phyloP scores from a whole-genome alignment of 2,329 filamentous ascomycete genomes.

The Apiospora saccharicola region DNA sequence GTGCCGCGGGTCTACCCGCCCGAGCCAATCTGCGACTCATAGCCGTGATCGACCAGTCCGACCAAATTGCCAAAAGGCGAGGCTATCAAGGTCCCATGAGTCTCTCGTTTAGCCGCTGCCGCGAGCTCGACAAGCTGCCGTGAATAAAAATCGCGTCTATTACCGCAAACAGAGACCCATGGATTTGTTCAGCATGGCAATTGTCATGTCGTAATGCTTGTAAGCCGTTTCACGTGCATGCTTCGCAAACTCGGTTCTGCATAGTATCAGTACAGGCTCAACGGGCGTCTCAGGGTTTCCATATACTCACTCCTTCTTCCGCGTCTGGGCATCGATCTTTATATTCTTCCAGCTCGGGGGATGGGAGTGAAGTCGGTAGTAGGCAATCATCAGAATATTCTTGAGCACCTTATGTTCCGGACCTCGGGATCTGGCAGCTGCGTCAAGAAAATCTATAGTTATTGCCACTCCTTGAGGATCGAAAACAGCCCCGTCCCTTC shows the following conservation, averaged over 20 bases:
- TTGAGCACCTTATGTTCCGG: conserved; percentile 77
- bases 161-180: conserved; percentile 71
- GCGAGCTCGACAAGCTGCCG: neutral
- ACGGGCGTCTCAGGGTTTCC: neutral
- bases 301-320: conserved; percentile 27
- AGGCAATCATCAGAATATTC: conserved; percentile 66
- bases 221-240: conserved; percentile 46
- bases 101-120: neutral
- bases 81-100: neutral
- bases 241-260: conserved; percentile 16
- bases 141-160: neutral
- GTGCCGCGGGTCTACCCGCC: neutral
- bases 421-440: conserved; percentile 68
- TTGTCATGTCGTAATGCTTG: conserved; percentile 71
- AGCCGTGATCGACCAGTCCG: neutral
- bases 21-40: neutral
- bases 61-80: neutral
- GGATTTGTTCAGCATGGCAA: conserved; percentile 77
- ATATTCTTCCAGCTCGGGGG: conserved; percentile 39
- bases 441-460: conserved; percentile 74
- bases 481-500: conserved; percentile 52
- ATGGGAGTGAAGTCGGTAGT: conserved; percentile 45
- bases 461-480: conserved; percentile 63
- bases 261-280: neutral
- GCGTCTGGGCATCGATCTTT: conserved; percentile 26